A percentile compares a stretch with the other conserved stretches of the same genome.
Evolutionary conservation across 108 stramenopile species (phyloP).

Genomic region (Skeletonema costatum): DNA sequence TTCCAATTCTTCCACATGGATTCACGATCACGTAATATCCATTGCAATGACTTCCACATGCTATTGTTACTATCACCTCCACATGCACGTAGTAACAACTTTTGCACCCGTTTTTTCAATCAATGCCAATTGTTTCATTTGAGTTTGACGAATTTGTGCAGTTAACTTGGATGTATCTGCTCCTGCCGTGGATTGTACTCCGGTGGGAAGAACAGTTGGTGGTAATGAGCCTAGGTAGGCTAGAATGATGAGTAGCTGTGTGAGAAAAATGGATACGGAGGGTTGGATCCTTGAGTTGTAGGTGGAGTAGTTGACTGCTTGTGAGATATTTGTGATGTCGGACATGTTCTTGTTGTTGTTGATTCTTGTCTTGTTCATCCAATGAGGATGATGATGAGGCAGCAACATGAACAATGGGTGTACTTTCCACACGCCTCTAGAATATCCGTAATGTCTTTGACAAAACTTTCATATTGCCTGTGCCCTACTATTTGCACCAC

Average conservation of each 20-base stretch:
- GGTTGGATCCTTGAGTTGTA: slow-evolving; percentile 65
- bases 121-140: slow-evolving; percentile 28
- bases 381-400: neutral
- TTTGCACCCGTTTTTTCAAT: slow-evolving; percentile 53
- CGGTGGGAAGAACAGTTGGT: slow-evolving; percentile 29
- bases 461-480: slow-evolving; percentile 49
- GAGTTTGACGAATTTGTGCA: neutral
- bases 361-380: neutral
- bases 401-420: slow-evolving; percentile 7
- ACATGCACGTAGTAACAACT: slow-evolving; percentile 31
- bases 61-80: slow-evolving; percentile 3
- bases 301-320: slow-evolving; percentile 53
- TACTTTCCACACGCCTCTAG: slow-evolving; percentile 68
- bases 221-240: slow-evolving; percentile 58
- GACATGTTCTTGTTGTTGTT: neutral
- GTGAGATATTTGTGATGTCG: slow-evolving; percentile 68
- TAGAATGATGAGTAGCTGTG: slow-evolving; percentile 72
- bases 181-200: neutral
- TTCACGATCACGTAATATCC: slow-evolving; percentile 61
- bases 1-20: slow-evolving; percentile 79
- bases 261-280: slow-evolving; percentile 66
- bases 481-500: neutral
- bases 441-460: slow-evolving; percentile 49
- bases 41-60: slow-evolving; percentile 23
- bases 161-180: slow-evolving; percentile 4